A percentile compares a stretch with the other conserved stretches of the same genome.
Evolutionary conservation across 768 basidiomycete species (phyloP).

Genomic region (Macrolepiota albuminosa): DNA sequence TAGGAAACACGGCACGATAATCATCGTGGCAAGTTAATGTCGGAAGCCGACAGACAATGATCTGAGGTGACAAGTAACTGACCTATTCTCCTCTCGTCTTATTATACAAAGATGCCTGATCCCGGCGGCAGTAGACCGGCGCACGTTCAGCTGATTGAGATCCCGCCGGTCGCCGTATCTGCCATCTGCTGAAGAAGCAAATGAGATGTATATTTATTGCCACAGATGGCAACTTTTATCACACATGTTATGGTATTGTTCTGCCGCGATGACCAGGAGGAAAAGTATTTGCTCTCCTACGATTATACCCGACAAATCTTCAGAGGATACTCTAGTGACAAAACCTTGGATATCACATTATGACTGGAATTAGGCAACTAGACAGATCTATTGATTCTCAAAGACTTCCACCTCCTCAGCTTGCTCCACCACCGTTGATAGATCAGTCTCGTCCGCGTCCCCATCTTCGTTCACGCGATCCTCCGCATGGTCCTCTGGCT

Average conservation of each 20-base stretch:
- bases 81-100: neutral
- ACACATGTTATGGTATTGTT: neutral
- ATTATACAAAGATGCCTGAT: neutral
- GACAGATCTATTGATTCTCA: conserved; percentile 2
- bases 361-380: neutral
- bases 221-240: neutral
- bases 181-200: neutral
- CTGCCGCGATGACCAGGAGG: neutral
- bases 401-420: conserved; percentile 3
- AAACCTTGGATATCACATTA: neutral
- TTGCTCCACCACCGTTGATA: neutral
- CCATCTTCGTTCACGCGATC: conserved; percentile 17
- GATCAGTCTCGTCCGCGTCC: conserved; percentile 3
- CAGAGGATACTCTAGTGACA: neutral
- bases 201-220: conserved; percentile 3
- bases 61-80: neutral
- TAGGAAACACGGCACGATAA: neutral
- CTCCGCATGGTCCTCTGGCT: conserved; percentile 5
- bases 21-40: neutral
- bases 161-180: conserved; percentile 10
- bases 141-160: conserved; percentile 2
- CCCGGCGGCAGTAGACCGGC: conserved; percentile 6
- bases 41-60: neutral
- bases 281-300: neutral
- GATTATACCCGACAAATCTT: neutral